Percentiles rank a stretch among this genome's conserved stretches.
phyloP scores from a whole-genome alignment of 768 basidiomycete genomes.

The Podaxis mareebaensis region DNA sequence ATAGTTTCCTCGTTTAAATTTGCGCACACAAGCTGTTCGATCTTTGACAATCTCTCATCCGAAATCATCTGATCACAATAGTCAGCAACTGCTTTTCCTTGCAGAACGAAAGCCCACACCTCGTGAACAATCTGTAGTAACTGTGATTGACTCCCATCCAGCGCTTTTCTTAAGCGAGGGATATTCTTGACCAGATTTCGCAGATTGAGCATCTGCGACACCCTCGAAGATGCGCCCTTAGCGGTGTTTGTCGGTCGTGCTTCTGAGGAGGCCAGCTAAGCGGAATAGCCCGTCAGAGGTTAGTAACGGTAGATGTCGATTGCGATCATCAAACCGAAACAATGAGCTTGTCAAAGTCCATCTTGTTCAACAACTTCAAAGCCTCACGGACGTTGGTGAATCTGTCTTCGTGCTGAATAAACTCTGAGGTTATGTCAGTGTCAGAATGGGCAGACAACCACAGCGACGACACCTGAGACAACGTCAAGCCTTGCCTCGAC shows the following conservation, averaged over 20 bases:
- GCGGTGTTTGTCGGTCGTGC: slow-evolving; percentile 51
- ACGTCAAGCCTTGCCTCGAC: slow-evolving; percentile 85
- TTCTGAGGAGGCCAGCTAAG: slow-evolving; percentile 68
- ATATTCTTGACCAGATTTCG: slow-evolving; percentile 70
- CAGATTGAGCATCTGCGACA: slow-evolving; percentile 79
- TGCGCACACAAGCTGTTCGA: slow-evolving; percentile 57
- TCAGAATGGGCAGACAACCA: no score
- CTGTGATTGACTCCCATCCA: slow-evolving; percentile 56
- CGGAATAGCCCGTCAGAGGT: neutral
- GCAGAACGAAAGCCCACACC: slow-evolving; percentile 35
- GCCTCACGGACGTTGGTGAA: slow-evolving; percentile 70
- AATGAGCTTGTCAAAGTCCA: slow-evolving; percentile 89
- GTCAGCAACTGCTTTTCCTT: neutral
- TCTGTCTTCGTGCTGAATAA: slow-evolving; percentile 74
- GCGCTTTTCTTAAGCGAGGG: slow-evolving; percentile 60
- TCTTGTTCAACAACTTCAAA: slow-evolving; percentile 69
- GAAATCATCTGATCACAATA: slow-evolving; percentile 57
- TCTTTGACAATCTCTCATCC: slow-evolving; percentile 67
- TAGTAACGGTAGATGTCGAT: neutral
- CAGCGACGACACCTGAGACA: slow-evolving; percentile 61
- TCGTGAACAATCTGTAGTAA: slow-evolving; percentile 63
- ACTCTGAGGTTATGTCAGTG: slow-evolving; percentile 42
- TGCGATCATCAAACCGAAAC: slow-evolving; percentile 48
- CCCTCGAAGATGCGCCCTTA: slow-evolving; percentile 66
- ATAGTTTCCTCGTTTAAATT: slow-evolving; percentile 74